Evolutionary conservation across 2,329 filamentous ascomycete genomes (phyloP), one percentile per base, ranked within the genome.

Genomic region (Fusarium beomiforme): DNA sequence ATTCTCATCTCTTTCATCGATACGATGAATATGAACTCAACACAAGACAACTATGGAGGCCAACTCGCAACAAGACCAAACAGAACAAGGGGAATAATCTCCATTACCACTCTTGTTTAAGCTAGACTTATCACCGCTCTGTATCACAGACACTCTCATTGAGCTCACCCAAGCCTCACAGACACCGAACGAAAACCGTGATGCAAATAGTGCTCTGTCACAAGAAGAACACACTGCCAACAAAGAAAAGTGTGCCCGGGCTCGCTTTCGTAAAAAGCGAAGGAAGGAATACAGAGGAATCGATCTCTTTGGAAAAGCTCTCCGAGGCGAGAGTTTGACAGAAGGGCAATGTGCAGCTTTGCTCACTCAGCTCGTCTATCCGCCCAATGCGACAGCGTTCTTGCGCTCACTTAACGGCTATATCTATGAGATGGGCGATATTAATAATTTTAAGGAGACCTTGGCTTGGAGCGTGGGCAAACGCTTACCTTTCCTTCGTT

Each of bases 21-120:
- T n/a, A 33, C 10, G n/a, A 19, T n/a, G 31, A 33, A 19, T 3
- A n/a, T 23, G 11, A 49, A 17, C 8, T 19, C n/a, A 23, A 19
- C 8, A 6, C 46, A 23, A 23, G 26, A 23, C n/a, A 10, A 13
- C 11, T 16, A n/a, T 2, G 21, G 8, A n/a, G 1, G 10, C 26
- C 29, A 47, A 31, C 11, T 7, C 44, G 17, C n/a, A 41, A 21
- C 39, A 34, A 19, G 46, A 34, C n/a, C 5, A 17, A 17, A 49
- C 26, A 31, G 9, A 7, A 23, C 0, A 14, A 2, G 9, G 21
- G 6, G 8, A 7, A 6, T 10, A 23, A 8, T 11, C 10, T 3
- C 11, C 21, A 19, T 5, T 34, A 2, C 17, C 21, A 2, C 19
- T 8, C 19, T 19, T 14, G 8, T 19, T 17, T 23, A 44, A 24